Evolutionary conservation across 2,329 filamentous ascomycete species (phyloP), one percentile per base, ranked within the genome.

Genomic region (Diaporthe amygdali): DNA sequence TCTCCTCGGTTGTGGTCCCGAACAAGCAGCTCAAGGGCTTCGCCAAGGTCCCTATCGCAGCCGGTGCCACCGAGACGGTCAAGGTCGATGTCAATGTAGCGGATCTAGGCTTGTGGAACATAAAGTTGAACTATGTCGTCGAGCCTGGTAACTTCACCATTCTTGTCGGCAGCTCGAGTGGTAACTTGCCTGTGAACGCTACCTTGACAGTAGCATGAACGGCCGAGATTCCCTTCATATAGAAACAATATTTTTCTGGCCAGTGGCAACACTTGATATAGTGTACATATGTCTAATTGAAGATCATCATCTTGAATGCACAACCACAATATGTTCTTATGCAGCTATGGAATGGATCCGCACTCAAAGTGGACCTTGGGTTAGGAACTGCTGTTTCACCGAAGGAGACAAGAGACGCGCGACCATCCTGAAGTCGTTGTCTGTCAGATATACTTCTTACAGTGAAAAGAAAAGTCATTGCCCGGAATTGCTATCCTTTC

Each of bases 111-210:
- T 82, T 90, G 1, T 91, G 89, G 55, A 82, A 91, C 77, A 88
- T 84, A 0, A 85, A 85, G 73, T 92, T 93, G 90, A 82, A 91
- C 78, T 94, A 94, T 79, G 90, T 93, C 30, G 92, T 94, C 46
- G 93, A 94, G 84, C 88, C 88, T 3, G 92, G 92, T 1, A 86
- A 91, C 49, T 94, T 94, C 78, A 80, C 85, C 6, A 82, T 93
- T 12, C 83, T 86, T 68, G 87, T 92, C 20, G 92, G 91, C n/a
- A 85, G 83, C 67, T 88, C 86, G 30, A 91, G 89, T 74, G 81
- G 82, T 68, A 87, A 91, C 78, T 77, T 91, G 69, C 85, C 85
- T 74, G 83, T 82, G 0, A 91, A 89, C 76, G 84, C 85, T 41
- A 91, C 86, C 2, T 84, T 91, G 55, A 88, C 85, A 7, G 88